phyloP scores from a whole-genome alignment of 768 basidiomycete species.

The Pulveroboletus sp. region DNA sequence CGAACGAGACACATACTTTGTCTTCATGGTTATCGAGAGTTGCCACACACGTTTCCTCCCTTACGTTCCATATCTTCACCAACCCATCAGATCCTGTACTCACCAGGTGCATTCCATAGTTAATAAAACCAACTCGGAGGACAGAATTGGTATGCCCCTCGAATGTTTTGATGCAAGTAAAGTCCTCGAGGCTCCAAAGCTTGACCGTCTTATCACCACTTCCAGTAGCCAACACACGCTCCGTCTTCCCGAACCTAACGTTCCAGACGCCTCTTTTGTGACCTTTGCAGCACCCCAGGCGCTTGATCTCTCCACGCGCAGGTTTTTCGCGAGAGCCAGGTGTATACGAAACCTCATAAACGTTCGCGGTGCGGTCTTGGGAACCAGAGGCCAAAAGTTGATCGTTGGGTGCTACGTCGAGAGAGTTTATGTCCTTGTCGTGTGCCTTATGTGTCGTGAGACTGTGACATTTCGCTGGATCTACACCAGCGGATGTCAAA shows the following conservation, averaged over 20 bases:
- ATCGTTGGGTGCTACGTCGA: slow-evolving; percentile 92
- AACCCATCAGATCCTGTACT: slow-evolving; percentile 92
- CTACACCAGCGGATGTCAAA: slow-evolving; percentile 23
- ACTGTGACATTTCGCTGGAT: slow-evolving; percentile 59
- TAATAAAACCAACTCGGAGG: slow-evolving; percentile 87
- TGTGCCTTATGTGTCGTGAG: slow-evolving; percentile 88
- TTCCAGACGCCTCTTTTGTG: slow-evolving; percentile 97
- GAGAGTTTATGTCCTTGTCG: slow-evolving; percentile 97
- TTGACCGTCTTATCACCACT: slow-evolving; percentile 95
- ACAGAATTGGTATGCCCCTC: slow-evolving; percentile 99
- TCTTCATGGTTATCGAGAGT: slow-evolving; percentile 98
- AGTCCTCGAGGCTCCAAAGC: slow-evolving; percentile 93
- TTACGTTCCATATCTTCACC: slow-evolving; percentile 93
- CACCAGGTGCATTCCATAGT: slow-evolving; percentile 79
- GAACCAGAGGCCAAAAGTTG: slow-evolving; percentile 87
- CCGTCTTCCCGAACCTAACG: slow-evolving; percentile 82
- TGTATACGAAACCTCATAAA: slow-evolving; percentile 73
- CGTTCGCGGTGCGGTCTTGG: slow-evolving; percentile 92
- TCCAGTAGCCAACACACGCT: slow-evolving; percentile 86
- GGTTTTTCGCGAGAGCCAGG: slow-evolving; percentile 37
- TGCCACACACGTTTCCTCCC: slow-evolving; percentile 79
- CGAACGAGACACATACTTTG: slow-evolving; percentile 55
- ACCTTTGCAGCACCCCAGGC: slow-evolving; percentile 87
- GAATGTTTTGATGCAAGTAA: slow-evolving; percentile 91
- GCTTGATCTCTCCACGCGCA: slow-evolving; percentile 66